Conservation (phyloP, 306 rosid species). For the Quercus robur region DNA sequence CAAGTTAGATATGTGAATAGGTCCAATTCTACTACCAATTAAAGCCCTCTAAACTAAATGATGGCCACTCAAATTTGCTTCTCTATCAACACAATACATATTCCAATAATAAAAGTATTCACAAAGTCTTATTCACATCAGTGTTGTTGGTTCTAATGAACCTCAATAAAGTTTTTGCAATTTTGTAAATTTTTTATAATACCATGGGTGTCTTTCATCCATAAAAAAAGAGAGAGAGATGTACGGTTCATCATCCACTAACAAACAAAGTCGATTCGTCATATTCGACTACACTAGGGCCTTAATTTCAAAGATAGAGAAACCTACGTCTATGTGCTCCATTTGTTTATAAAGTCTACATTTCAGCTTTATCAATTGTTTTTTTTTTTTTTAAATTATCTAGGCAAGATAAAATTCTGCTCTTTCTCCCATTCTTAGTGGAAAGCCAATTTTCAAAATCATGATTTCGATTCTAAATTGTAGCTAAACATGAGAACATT, state of each 20-base stretch:
- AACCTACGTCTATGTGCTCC: background rate
- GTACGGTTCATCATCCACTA: background rate
- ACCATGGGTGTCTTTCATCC: no score
- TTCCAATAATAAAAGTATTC: no score
- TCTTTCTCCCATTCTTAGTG: background rate
- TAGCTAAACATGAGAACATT: conserved; percentile 10
- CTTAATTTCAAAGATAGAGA: background rate
- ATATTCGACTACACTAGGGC: background rate
- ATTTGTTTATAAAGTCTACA: conserved; percentile 11
- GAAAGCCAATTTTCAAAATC: background rate
- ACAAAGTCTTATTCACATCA: no score
- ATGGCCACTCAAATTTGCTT: no score
- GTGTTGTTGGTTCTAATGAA: no score
- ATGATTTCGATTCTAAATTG: conserved; percentile 23
- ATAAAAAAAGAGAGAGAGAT: background rate
- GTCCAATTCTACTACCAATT: no score
- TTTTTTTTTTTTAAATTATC: background rate
- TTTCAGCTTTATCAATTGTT: background rate
- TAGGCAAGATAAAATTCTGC: background rate
- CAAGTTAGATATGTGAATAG: no score
- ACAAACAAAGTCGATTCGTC: background rate
- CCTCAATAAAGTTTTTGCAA: no score
- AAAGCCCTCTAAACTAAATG: no score
- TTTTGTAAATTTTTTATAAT: no score
- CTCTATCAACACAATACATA: no score